Percentiles rank a stretch among this genome's conserved stretches.
Evolutionary conservation across 83 land plant genomes (phyloP).

Genomic region (Isoetes engelmannii): DNA sequence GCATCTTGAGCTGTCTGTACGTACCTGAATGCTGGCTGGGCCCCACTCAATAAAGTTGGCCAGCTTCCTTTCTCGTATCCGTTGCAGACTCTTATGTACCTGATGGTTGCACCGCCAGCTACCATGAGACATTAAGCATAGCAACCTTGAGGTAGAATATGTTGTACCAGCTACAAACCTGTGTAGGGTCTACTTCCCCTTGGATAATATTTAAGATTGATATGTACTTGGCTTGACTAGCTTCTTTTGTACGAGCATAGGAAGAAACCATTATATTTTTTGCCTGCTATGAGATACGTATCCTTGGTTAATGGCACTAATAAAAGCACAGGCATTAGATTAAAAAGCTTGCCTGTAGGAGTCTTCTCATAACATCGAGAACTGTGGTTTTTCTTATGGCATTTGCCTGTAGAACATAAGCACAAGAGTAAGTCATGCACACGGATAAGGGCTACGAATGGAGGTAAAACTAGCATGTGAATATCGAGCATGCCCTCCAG

Average conservation of each 20-base stretch:
- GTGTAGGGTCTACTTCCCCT: slow-evolving; percentile 99
- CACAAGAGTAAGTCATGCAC: background rate
- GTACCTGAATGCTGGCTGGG: slow-evolving; percentile 98
- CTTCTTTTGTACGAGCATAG: slow-evolving; percentile 96
- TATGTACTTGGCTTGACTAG: slow-evolving; percentile 95
- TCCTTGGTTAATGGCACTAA: background rate
- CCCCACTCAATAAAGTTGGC: slow-evolving; percentile 99
- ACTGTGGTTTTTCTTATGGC: slow-evolving; percentile 97
- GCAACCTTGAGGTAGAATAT: background rate
- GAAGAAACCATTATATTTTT: slow-evolving; percentile 99
- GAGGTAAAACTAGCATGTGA: no score
- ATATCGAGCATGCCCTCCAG: no score
- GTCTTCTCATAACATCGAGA: slow-evolving; percentile 97
- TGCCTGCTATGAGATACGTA: slow-evolving; percentile 44
- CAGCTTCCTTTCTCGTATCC: slow-evolving; percentile 98
- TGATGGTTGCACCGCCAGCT: background rate
- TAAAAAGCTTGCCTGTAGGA: slow-evolving; percentile 61
- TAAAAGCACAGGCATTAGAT: background rate
- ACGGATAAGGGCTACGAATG: background rate
- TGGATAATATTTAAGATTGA: slow-evolving; percentile 95
- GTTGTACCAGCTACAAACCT: slow-evolving; percentile 41
- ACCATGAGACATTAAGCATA: background rate
- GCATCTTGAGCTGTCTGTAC: background rate
- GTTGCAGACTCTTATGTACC: slow-evolving; percentile 95
- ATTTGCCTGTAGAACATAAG: slow-evolving; percentile 64